Base-by-base conservation (phyloP, 257 asterid species). In the Lycium ferocissimum region DNA sequence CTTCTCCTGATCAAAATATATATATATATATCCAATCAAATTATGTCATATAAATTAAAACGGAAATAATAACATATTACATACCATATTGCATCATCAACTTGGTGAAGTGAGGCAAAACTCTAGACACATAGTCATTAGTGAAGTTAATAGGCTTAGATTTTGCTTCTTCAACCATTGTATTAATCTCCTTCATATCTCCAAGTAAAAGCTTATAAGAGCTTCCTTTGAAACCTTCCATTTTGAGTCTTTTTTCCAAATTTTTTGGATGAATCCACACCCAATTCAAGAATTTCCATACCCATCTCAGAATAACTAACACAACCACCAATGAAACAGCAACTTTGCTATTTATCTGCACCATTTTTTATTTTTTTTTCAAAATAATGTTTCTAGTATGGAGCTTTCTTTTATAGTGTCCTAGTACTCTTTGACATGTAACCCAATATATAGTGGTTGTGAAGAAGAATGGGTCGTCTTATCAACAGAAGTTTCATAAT, bases 221-320 rank as follows among this genome's bases (percentile, higher is more conserved):
- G 9, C 35, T 83, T 51, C 85, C 85, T 22, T 51, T 83, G 6
- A 83, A 53, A 35, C 85, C 85, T 18, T 83, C 79, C 7, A 13
- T 22, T 33, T 43, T 83, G 11, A 83, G 63, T 45, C 47, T 43
- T 17, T 67, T 66, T 54, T 83, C 79, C 67, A 83, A 2, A 14
- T 83, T 83, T 37, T 35, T 83, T 17, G 85, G 80, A 54, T 70
- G 8, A 83, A 83, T 59, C 84, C 84, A 81, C 4, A 66, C 61
- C 84, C 26, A 62, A 66, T 61, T 47, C 72, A 81, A 58, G 47
- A 83, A 49, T 53, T 67, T 83, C 85, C 85, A 83, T 49, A 35
- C n/a, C 37, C 79, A 63, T 67, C 58, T 51, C 56, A 83, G 5
- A 10, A 83, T 26, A 47, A 76, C 1, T 76, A 26, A 26, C 8